Base-by-base conservation (phyloP, 495 filamentous ascomycete genomes). In the Pseudevernia furfuracea region DNA sequence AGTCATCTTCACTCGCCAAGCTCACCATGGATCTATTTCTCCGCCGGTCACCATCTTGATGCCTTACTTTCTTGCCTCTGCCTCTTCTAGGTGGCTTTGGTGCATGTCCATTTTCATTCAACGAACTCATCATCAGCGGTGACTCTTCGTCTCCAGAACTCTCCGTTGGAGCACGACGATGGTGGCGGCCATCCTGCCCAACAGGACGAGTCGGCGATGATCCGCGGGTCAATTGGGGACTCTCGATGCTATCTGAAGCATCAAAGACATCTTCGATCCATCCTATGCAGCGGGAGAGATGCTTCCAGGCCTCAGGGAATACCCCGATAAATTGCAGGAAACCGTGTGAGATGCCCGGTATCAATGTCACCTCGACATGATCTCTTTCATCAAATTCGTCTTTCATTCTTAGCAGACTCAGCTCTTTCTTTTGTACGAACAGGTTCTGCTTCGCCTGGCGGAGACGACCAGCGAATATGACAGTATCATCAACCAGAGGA, bases 401-500 rank as follows among this genome's bases (percentile, higher is more conserved):
- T 41, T 76, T 78, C 19, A 73, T 71, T 11, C 73, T 78, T 57
- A 78, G 77, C 0, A 90, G 74, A 0, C 87, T 88, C 12, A 89
- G 70, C 15, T 90, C 85, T 59, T 83, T 78, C 6, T 85, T 77
- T 46, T 85, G 82, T 10, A 75, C 71, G 74, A 86, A 88, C 41
- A 80, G 80, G 3, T 86, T 87, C 8, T 87, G 79, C 69, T 96
- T 96, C 9, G 90, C 91, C 52, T 92, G 84, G 19, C 91, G 81
- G 11, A 98, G 74, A 1, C 95, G 79, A 6, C 95, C 95, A 0
- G 92, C 92, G 68, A 98, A 96, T 63, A 98, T 90, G 4, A 96
- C 89, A 0, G 94, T 98, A 74, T 98, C 94, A 71, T 98, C 94
- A 4, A 97, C 93, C 1, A 98, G 77, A 2, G 94, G 94, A 70